Percentiles rank a stretch among this genome's conserved stretches.
These are phyloP conservation scores for Homolaphlyctis polyrhiza DNA, from an alignment of 371 early-diverging fungal species.

Conservation along the genomic window DNA sequence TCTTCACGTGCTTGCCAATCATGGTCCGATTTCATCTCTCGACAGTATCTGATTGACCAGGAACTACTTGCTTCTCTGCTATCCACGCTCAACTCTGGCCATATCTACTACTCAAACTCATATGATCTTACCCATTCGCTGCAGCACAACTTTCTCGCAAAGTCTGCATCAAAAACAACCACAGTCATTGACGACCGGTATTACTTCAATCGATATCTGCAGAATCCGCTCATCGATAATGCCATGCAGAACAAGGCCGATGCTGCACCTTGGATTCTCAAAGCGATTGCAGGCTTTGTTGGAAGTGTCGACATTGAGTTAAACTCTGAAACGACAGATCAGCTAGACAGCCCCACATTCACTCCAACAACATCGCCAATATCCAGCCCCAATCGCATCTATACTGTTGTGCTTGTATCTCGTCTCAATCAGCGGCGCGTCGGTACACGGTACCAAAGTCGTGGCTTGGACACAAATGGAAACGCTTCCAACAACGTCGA, in stretches of 20 bases:
- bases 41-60: constrained; percentile 28
- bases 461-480: constrained; percentile 54
- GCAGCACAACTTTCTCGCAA: constrained; percentile 36
- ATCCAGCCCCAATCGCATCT: constrained; percentile 51
- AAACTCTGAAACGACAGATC: background rate
- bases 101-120: constrained; percentile 40
- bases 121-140: constrained; percentile 51
- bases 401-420: constrained; percentile 46
- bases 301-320: constrained; percentile 34
- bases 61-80: constrained; percentile 27
- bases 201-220: constrained; percentile 39
- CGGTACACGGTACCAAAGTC: constrained; percentile 56
- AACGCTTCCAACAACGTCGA: constrained; percentile 62
- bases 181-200: constrained; percentile 43
- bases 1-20: background rate
- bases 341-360: background rate
- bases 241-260: constrained; percentile 1
- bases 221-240: constrained; percentile 19
- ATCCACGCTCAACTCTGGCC: constrained; percentile 31
- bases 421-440: constrained; percentile 48
- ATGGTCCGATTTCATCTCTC: no score
- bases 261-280: constrained; percentile 34
- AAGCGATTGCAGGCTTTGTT: constrained; percentile 39
- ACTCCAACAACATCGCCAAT: constrained; percentile 37
- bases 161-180: constrained; percentile 9